Percentiles rank a stretch among this genome's conserved stretches.
These are phyloP conservation scores for Fusarium odoratissimum DNA, from an alignment of 2,329 filamentous ascomycete genomes.

Conservation along the genomic window DNA sequence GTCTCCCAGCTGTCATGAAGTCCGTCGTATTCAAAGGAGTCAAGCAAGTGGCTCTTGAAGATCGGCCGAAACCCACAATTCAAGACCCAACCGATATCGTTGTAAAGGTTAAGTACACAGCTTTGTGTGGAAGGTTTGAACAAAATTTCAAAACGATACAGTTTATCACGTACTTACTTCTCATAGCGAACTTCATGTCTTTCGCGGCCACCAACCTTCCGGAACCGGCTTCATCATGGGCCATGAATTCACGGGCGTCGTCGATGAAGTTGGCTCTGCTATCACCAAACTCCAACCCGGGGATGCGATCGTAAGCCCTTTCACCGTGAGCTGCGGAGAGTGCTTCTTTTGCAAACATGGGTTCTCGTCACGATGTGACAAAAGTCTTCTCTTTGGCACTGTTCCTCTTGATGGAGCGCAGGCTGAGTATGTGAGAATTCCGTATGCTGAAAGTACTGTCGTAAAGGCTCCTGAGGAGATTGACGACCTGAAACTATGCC, in stretches of 20 bases:
- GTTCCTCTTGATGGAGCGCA: slow-evolving; percentile 23
- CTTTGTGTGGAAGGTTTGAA: slow-evolving; percentile 20
- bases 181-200: slow-evolving; percentile 76
- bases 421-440: slow-evolving; percentile 32
- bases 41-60: slow-evolving; percentile 3
- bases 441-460: slow-evolving; percentile 17
- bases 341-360: slow-evolving; percentile 29
- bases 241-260: slow-evolving; percentile 85
- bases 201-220: slow-evolving; percentile 81
- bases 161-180: no score
- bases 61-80: slow-evolving; percentile 14
- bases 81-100: slow-evolving; percentile 7
- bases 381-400: slow-evolving; percentile 12
- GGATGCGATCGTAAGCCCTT: slow-evolving; percentile 25
- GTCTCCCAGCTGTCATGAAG: background rate
- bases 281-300: slow-evolving; percentile 44
- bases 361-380: slow-evolving; percentile 27
- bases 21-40: slow-evolving; percentile 30
- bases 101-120: slow-evolving; percentile 24
- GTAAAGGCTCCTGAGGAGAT: slow-evolving; percentile 26
- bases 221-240: slow-evolving; percentile 72
- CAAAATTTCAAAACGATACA: no score
- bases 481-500: slow-evolving; percentile 16
- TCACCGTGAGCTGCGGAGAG: slow-evolving; percentile 33
- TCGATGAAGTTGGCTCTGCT: slow-evolving; percentile 72